A percentile compares a stretch with the other conserved stretches of the same genome.
These are phyloP conservation scores for Didymosphaeria variabile DNA, from an alignment of 2,329 filamentous ascomycete genomes.

Conservation along the genomic window DNA sequence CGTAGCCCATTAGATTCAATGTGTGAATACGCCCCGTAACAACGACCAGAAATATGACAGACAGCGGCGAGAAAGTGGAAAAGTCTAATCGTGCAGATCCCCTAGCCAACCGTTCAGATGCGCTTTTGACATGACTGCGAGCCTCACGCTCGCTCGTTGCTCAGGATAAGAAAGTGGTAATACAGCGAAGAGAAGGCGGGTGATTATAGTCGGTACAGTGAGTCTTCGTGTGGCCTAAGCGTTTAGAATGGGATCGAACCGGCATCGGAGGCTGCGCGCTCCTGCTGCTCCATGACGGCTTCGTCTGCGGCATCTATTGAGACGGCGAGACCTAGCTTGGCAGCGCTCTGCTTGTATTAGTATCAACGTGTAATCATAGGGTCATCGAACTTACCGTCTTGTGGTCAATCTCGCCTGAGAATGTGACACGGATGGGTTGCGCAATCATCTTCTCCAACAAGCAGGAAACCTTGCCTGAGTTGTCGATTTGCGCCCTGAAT, in stretches of 20 bases:
- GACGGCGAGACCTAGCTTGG: slow-evolving; percentile 93
- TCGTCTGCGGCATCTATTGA: slow-evolving; percentile 62
- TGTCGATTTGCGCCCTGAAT: slow-evolving; percentile 95
- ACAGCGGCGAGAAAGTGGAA: slow-evolving; percentile 10
- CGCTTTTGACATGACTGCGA: slow-evolving; percentile 33
- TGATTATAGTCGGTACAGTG: slow-evolving; percentile 45
- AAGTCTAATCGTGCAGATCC: slow-evolving; percentile 34
- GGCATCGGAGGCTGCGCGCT: slow-evolving; percentile 38
- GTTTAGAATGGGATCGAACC: slow-evolving; percentile 52
- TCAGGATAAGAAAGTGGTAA: slow-evolving; percentile 48
- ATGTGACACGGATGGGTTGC: slow-evolving; percentile 89
- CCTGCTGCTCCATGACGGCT: slow-evolving; percentile 54
- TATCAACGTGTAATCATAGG: neutral
- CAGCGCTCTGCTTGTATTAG: slow-evolving; percentile 74
- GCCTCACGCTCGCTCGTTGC: slow-evolving; percentile 31
- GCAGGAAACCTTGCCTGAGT: slow-evolving; percentile 90
- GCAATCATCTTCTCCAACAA: slow-evolving; percentile 95
- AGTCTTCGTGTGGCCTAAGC: slow-evolving; percentile 10
- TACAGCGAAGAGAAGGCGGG: slow-evolving; percentile 52
- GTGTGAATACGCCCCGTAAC: slow-evolving; percentile 27
- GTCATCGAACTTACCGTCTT: slow-evolving; percentile 75
- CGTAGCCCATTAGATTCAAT: slow-evolving; percentile 27
- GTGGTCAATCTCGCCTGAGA: slow-evolving; percentile 97
- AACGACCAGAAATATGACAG: slow-evolving; percentile 16
- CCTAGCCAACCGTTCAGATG: slow-evolving; percentile 39